These are phyloP conservation scores for Nematocida homosporus DNA, from an alignment of 371 early-diverging fungal genomes.

Conservation along the genomic window DNA sequence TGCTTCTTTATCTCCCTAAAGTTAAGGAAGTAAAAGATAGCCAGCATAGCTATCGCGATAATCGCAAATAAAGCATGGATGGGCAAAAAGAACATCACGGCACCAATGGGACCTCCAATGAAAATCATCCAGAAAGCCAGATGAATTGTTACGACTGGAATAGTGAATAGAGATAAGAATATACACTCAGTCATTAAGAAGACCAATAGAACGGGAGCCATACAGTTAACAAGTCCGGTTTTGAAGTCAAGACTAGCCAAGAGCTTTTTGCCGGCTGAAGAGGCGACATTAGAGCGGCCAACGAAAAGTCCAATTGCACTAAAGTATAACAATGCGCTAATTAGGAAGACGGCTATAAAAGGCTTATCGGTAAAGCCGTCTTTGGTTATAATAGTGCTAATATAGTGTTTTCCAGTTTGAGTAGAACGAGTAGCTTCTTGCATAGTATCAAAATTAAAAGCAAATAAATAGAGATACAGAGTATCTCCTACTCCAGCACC, in stretches of 20 bases:
- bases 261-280: no score
- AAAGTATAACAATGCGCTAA: neutral
- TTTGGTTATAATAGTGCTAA: neutral
- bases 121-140: no score
- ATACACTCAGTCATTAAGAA: neutral
- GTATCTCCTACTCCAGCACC: no score
- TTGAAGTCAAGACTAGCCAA: neutral
- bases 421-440: no score
- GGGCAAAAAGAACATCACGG: neutral
- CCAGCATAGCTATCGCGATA: neutral
- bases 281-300: no score
- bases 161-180: neutral
- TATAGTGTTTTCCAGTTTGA: no score
- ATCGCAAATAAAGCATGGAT: neutral
- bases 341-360: neutral
- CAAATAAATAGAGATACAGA: no score
- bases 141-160: neutral
- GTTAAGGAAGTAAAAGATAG: neutral
- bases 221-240: neutral
- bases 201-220: neutral
- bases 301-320: neutral
- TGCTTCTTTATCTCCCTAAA: neutral
- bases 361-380: conserved; percentile 4
- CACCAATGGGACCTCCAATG: no score
- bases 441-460: no score